A percentile compares a stretch with the other conserved stretches of the same genome.
Conservation (phyloP, 73 alveolate genomes). For the Tetrahymena malaccensis region DNA sequence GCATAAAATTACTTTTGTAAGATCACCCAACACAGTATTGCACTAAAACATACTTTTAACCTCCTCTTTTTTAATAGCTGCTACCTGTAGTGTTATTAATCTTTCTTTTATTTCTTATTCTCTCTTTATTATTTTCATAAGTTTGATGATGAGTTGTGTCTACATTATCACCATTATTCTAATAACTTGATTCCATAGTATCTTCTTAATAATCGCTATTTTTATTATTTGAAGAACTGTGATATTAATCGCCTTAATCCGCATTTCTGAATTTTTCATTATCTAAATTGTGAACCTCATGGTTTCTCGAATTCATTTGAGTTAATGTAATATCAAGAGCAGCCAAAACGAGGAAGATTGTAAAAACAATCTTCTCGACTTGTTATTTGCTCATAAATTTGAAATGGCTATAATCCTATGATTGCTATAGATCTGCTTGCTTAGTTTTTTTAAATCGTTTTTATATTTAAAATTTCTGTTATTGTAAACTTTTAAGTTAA, state of each 20-base stretch:
- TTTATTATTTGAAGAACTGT: not conserved
- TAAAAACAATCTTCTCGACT: not conserved
- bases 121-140: not conserved
- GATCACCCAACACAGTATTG: not conserved
- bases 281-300: not conserved
- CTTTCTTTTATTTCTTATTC: not conserved
- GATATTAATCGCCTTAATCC: not conserved
- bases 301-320: not conserved
- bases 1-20: not conserved
- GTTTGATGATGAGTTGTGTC: not conserved
- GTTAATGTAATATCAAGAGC: not conserved
- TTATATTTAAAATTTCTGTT: not conserved
- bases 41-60: not conserved
- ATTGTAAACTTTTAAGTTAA: not conserved
- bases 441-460: too few species aligned
- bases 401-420: too few species aligned
- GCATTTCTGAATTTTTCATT: not conserved
- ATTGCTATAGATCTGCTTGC: not conserved
- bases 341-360: not conserved
- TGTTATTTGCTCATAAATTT: not conserved
- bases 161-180: not conserved
- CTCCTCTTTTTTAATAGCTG: not conserved
- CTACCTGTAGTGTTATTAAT: not conserved
- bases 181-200: not conserved
- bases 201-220: not conserved